A percentile compares a stretch with the other conserved stretches of the same genome.
Evolutionary conservation across 139 green algal genomes (phyloP).

Genomic region (Chlamydomonas eustigma): DNA sequence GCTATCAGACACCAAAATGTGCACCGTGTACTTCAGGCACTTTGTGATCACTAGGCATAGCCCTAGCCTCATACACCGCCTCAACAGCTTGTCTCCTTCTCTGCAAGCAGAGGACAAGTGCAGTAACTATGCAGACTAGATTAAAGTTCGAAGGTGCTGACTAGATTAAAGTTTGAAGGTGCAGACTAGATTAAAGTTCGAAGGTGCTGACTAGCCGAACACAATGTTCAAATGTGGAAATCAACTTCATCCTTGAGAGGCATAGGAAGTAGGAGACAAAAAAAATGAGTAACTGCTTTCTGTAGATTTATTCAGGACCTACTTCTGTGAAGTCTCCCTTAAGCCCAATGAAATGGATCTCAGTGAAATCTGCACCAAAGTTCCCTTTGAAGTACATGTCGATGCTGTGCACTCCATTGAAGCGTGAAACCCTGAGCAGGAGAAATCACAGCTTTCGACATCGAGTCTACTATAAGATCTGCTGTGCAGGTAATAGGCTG

Average conservation of each 20-base stretch:
- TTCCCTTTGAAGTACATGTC: conserved; percentile 71
- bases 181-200: neutral
- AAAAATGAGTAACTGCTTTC: neutral
- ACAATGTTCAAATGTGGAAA: too few species aligned
- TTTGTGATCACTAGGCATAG: conserved; percentile 61
- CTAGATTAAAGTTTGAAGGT: neutral
- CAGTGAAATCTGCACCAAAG: conserved; percentile 49
- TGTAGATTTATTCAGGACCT: neutral
- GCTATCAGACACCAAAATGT: too few species aligned
- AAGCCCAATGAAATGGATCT: conserved; percentile 78
- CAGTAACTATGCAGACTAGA: neutral
- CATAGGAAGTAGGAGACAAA: neutral
- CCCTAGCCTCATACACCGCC: conserved; percentile 76
- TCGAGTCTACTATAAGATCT: too few species aligned
- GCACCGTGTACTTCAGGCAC: conserved; percentile 45
- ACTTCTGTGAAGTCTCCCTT: conserved; percentile 66
- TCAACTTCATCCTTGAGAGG: too few species aligned
- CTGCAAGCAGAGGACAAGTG: conserved; percentile 28
- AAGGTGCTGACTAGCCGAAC: neutral
- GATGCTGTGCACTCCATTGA: conserved; percentile 78
- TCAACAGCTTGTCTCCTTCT: conserved; percentile 66
- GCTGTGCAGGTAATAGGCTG: too few species aligned
- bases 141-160: neutral
- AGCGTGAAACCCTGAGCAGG: conserved; percentile 60
- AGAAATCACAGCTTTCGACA: too few species aligned